Evolutionary conservation across 2,329 filamentous ascomycete genomes (phyloP).

Genomic region (Ophiostoma sp.): DNA sequence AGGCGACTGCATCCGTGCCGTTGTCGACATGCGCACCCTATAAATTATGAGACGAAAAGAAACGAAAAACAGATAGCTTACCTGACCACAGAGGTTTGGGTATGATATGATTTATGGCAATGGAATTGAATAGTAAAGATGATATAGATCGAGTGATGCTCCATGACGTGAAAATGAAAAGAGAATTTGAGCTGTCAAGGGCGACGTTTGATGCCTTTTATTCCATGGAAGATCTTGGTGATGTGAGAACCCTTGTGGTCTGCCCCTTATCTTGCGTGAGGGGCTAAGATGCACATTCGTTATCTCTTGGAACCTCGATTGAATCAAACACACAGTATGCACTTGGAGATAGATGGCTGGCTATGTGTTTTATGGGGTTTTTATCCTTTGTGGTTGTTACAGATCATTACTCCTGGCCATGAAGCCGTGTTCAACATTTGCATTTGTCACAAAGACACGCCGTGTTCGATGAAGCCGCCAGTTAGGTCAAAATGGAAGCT

Average conservation of each 20-base stretch:
- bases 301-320: no score
- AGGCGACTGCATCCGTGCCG: constrained; percentile 94
- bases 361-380: no score
- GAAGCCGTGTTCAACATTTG: no score
- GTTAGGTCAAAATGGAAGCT: no score
- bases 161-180: background rate
- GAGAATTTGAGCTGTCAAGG: background rate
- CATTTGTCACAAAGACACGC: no score
- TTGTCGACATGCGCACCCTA: constrained; percentile 59
- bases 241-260: background rate
- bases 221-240: background rate
- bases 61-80: background rate
- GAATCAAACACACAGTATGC: no score
- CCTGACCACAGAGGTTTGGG: background rate
- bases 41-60: background rate
- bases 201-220: background rate
- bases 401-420: no score
- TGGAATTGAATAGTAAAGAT: no score
- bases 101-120: background rate
- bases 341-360: no score
- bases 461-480: no score
- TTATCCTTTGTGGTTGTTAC: no score
- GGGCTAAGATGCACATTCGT: background rate
- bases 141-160: no score
- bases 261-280: background rate